These are phyloP conservation scores for Verticillium nonalfalfae DNA, from an alignment of 2,329 filamentous ascomycete genomes.

Conservation along the genomic window DNA sequence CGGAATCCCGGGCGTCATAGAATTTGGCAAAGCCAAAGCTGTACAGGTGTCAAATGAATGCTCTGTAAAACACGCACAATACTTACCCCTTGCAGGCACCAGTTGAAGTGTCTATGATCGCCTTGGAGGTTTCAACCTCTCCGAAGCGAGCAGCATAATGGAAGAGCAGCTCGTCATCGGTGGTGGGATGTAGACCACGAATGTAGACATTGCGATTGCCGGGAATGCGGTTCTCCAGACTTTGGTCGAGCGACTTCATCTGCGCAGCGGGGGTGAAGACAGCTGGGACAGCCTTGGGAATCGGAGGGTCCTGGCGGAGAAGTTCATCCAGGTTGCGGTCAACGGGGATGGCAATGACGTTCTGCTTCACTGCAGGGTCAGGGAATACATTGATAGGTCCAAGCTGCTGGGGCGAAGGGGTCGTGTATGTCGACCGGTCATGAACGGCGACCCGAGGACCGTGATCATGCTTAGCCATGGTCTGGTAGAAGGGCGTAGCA, in stretches of 20 bases:
- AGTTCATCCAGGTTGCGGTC: slow-evolving; percentile 57
- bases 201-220: slow-evolving; percentile 99
- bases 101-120: slow-evolving; percentile 91
- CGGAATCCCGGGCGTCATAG: slow-evolving; percentile 77
- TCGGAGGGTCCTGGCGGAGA: slow-evolving; percentile 68
- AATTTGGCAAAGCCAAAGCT: slow-evolving; percentile 99
- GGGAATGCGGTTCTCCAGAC: slow-evolving; percentile 82
- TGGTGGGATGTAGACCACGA: slow-evolving; percentile 89
- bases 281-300: slow-evolving; percentile 85
- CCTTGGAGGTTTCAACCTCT: slow-evolving; percentile 92
- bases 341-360: slow-evolving; percentile 23
- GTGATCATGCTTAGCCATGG: slow-evolving; percentile 51
- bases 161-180: slow-evolving; percentile 82
- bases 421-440: slow-evolving; percentile 60
- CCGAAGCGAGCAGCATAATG: slow-evolving; percentile 84
- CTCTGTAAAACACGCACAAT: not conserved
- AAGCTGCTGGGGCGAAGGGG: slow-evolving; percentile 59
- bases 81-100: slow-evolving; percentile 92
- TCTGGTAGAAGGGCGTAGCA: slow-evolving; percentile 59
- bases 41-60: slow-evolving; percentile 19
- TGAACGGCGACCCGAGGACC: slow-evolving; percentile 51
- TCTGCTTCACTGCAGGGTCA: slow-evolving; percentile 33
- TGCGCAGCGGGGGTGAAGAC: slow-evolving; percentile 80
- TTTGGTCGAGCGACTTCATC: slow-evolving; percentile 86
- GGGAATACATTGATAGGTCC: slow-evolving; percentile 32